Evolutionary conservation across 345 rosid genomes (phyloP).

Genomic region (Linum tenue): DNA sequence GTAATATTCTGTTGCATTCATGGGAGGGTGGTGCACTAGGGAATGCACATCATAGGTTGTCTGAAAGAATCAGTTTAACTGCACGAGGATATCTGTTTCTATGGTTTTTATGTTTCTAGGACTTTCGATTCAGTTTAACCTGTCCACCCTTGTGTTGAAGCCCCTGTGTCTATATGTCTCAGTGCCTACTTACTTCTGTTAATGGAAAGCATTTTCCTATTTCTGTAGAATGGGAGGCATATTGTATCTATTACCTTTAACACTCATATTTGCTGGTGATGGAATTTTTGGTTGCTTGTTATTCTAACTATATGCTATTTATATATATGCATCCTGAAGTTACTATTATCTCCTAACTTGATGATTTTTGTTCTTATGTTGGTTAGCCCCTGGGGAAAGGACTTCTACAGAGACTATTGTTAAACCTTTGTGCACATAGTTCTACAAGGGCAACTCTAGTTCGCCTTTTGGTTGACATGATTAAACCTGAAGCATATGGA

Average conservation of each 20-base stretch:
- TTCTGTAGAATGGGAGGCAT: no score
- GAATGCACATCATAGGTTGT: not conserved
- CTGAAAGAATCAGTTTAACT: not conserved
- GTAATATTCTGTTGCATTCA: not conserved
- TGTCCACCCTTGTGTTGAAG: no score
- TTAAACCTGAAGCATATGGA: slow-evolving; percentile 78
- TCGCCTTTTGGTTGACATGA: slow-evolving; percentile 64
- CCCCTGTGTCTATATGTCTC: no score
- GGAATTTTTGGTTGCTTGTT: not conserved
- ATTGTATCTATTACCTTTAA: not conserved
- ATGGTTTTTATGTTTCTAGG: not conserved
- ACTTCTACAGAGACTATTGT: slow-evolving; percentile 80
- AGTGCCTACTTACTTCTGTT: no score
- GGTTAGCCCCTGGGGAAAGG: slow-evolving; percentile 88
- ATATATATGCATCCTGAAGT: not conserved
- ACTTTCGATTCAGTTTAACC: no score
- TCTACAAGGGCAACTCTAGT: slow-evolving; percentile 64
- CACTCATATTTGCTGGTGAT: not conserved
- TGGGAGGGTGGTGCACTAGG: not conserved
- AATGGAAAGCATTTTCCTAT: no score
- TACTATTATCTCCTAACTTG: slow-evolving; percentile 15
- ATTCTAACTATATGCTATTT: not conserved
- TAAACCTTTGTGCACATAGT: slow-evolving; percentile 80
- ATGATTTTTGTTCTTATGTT: slow-evolving; percentile 16
- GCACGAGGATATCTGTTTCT: not conserved